Base-by-base conservation (phyloP, 495 filamentous ascomycete genomes). In the Penicillium antarcticum region DNA sequence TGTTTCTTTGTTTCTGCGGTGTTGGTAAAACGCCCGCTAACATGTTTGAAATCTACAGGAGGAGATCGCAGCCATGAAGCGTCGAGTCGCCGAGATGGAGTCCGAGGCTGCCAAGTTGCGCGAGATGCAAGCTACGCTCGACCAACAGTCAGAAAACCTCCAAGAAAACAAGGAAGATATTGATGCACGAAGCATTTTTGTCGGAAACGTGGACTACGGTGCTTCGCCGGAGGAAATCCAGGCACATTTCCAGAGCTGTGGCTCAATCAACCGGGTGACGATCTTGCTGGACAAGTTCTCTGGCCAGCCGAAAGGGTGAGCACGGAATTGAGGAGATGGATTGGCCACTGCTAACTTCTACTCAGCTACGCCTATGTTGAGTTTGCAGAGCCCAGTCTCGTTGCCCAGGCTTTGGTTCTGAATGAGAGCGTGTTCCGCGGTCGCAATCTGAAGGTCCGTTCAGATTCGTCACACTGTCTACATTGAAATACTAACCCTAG, bases 201-300 rank as follows among this genome's bases (percentile, higher is more conserved):
- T 99, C 19, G 95, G 95, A 41, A 99, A 99, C 63, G 95, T 99
- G 48, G 95, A 99, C 68, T 99, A 99, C 70, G 91, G 90, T 52
- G 92, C 94, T 23, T 95, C 91, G 13, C 94, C 95, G 0, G 95
- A 99, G 72, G 95, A 99, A 73, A 96, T 99, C 51, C 95, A 99
- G 76, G 89, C 91, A 33, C 95, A 99, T 67, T 99, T 99, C 74
- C 91, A 96, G 75, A 95, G 85, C 78, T 95, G 90, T 61, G 95
- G 95, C 34, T 90, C 88, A 48, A 99, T 99, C 76, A 97, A 99
- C 64, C 87, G 95, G 34, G 95, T 99, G 41, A 99, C 95, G 4
- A 99, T 99, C 49, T 75, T 99, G 48, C 76, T 99, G 53, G 95
- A 99, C 73, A 97, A 97, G 74, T 97, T 96, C 63, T 92, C 91